These are phyloP conservation scores for Lindgomyces ingoldianus DNA, from an alignment of 495 filamentous ascomycete genomes.

Conservation along the genomic window DNA sequence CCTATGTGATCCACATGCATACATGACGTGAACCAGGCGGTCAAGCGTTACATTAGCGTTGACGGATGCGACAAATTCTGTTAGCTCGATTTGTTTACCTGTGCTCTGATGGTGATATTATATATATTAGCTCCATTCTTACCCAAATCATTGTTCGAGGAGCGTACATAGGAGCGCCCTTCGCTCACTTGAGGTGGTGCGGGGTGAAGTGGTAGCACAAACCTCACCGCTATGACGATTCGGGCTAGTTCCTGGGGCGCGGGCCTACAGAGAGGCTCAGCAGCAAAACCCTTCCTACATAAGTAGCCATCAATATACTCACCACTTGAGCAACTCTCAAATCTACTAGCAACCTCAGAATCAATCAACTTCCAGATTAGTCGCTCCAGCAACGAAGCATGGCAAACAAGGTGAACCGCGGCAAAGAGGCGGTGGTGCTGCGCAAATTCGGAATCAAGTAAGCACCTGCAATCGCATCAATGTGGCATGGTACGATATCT, in stretches of 20 bases:
- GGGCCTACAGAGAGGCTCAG: conserved; percentile 4
- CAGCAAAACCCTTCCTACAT: conserved; percentile 1
- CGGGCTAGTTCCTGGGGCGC: neutral
- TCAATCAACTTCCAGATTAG: neutral
- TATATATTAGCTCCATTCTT: neutral
- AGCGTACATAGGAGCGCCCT: neutral
- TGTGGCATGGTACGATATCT: conserved; percentile 5
- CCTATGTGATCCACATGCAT: no score
- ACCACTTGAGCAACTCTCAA: neutral
- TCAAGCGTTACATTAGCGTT: no score
- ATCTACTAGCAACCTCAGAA: neutral
- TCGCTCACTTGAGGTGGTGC: neutral
- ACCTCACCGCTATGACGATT: neutral
- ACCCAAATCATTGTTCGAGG: neutral
- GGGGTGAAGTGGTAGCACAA: neutral
- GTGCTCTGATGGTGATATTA: conserved; percentile 3
- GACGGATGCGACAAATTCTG: no score
- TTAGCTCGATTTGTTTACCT: no score
- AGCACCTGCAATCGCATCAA: conserved; percentile 22
- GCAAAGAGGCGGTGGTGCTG: conserved; percentile 12
- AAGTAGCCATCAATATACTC: neutral
- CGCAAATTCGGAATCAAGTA: conserved; percentile 29
- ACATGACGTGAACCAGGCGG: no score
- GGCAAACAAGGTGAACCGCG: conserved; percentile 6
- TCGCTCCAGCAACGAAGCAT: conserved; percentile 10